Conservation (phyloP, 139 green algal species). For the Picochlorum sp. region DNA sequence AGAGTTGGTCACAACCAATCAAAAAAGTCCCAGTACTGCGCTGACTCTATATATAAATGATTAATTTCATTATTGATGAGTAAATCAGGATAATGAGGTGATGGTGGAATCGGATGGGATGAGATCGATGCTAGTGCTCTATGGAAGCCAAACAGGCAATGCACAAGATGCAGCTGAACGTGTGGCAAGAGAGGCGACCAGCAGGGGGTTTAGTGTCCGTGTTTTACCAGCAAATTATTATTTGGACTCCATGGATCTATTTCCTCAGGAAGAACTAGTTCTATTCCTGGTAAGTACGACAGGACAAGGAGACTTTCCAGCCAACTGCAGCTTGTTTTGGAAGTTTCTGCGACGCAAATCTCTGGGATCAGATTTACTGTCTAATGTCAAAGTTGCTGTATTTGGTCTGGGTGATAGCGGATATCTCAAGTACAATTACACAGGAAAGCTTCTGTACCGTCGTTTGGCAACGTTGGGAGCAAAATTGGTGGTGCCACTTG, state of each 20-base stretch:
- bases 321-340: constrained; percentile 87
- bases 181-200: constrained; percentile 55
- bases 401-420: constrained; percentile 90
- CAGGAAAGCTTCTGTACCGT: constrained; percentile 80
- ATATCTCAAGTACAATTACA: constrained; percentile 88
- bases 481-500: constrained; percentile 16
- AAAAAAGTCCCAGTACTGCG: too few species aligned
- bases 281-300: constrained; percentile 76
- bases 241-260: constrained; percentile 10
- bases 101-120: background rate
- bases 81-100: background rate
- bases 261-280: constrained; percentile 46
- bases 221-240: constrained; percentile 68
- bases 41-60: too few species aligned
- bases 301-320: constrained; percentile 77
- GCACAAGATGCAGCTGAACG: constrained; percentile 87
- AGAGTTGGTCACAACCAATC: too few species aligned
- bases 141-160: constrained; percentile 82
- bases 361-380: constrained; percentile 57
- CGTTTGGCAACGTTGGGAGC: constrained; percentile 75
- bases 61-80: background rate
- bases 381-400: constrained; percentile 43
- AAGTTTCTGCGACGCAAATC: constrained; percentile 74
- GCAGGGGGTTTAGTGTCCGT: constrained; percentile 24
- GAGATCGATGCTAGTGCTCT: constrained; percentile 60